Evolutionary conservation across 257 asterid species (phyloP).

Genomic region (Gentiana macrophylla): DNA sequence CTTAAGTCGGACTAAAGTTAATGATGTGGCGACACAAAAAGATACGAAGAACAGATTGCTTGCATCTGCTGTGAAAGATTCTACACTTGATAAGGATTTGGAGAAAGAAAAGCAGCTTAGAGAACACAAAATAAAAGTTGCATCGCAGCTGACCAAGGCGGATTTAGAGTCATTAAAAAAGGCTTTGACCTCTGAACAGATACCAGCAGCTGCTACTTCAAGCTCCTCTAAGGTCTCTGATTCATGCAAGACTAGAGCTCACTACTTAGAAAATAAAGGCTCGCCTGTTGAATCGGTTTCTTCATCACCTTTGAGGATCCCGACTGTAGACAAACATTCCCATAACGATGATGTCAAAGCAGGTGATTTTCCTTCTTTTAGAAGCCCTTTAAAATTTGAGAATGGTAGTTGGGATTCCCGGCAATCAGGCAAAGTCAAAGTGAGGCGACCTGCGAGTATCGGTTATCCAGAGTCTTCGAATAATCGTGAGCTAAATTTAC

Average conservation of each 20-base stretch:
- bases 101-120: conserved; percentile 36
- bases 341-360: conserved; percentile 28
- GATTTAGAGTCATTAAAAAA: conserved; percentile 51
- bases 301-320: conserved; percentile 67
- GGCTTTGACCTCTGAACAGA: conserved; percentile 60
- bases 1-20: conserved; percentile 21
- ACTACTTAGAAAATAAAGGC: conserved; percentile 42
- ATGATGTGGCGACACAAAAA: conserved; percentile 23
- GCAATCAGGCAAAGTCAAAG: conserved; percentile 18
- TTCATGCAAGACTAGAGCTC: conserved; percentile 47
- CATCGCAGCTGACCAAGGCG: conserved; percentile 32
- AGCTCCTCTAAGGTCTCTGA: conserved; percentile 89
- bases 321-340: conserved; percentile 26
- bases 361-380: conserved; percentile 15
- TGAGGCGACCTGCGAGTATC: conserved; percentile 19
- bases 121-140: conserved; percentile 22
- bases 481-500: conserved; percentile 12
- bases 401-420: conserved; percentile 24
- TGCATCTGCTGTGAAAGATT: conserved; percentile 28
- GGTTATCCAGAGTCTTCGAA: conserved; percentile 13
- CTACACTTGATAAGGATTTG: conserved; percentile 14
- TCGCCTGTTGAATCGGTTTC: conserved; percentile 92
- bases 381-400: conserved; percentile 28
- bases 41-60: conserved; percentile 19
- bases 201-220: conserved; percentile 69